Conservation (phyloP, 371 early-diverging fungal species). For the Mucor plumbeus region DNA sequence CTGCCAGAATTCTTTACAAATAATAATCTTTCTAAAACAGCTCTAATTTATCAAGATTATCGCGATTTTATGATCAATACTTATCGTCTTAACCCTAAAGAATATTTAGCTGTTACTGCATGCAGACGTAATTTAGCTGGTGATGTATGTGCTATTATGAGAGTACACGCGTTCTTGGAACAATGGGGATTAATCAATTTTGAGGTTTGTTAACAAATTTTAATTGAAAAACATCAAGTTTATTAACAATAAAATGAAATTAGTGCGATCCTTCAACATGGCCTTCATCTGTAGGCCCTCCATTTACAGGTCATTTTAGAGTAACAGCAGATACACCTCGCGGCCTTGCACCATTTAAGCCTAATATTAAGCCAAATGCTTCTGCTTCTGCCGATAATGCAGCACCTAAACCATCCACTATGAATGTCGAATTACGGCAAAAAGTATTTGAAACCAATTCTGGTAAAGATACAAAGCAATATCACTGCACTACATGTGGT, state of each 20-base stretch:
- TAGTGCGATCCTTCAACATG: constrained; percentile 90
- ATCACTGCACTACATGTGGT: constrained; percentile 87
- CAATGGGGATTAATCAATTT: constrained; percentile 99
- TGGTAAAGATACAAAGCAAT: constrained; percentile 45
- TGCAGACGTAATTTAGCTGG: constrained; percentile 94
- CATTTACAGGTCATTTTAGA: constrained; percentile 95
- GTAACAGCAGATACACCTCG: constrained; percentile 96
- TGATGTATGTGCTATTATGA: constrained; percentile 97
- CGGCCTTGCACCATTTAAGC: constrained; percentile 87
- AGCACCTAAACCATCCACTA: constrained; percentile 3
- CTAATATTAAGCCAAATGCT: constrained; percentile 48
- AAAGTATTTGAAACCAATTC: constrained; percentile 58
- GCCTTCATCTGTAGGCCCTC: constrained; percentile 93
- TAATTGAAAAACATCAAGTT: neutral
- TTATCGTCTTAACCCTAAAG: constrained; percentile 92
- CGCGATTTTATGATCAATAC: constrained; percentile 98
- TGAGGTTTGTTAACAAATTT: constrained; percentile 64
- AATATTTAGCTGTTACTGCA: constrained; percentile 97
- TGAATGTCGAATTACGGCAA: constrained; percentile 59
- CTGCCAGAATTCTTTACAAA: constrained; percentile 96
- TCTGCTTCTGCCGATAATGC: neutral
- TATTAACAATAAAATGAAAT: neutral
- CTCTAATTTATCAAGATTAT: constrained; percentile 92
- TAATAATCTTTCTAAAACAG: constrained; percentile 91
- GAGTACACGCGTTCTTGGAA: constrained; percentile 97